Evolutionary conservation across 306 rosid species (phyloP).

Genomic region (Dryas octopetala): DNA sequence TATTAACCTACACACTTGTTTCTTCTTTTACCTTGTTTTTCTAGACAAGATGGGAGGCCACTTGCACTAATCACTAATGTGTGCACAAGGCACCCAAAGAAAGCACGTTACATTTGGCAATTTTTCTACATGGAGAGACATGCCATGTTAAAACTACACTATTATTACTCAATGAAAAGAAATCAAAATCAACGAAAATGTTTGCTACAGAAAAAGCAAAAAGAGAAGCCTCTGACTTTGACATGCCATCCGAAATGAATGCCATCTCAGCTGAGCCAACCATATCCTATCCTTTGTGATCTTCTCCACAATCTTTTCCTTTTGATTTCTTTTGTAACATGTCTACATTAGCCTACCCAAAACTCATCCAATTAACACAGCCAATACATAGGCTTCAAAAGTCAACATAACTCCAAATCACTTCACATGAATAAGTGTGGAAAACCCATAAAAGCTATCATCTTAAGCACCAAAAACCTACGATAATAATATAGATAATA

Average conservation of each 20-base stretch:
- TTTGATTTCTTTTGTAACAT: neutral
- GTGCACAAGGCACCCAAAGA: no score
- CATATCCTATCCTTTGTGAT: conserved; percentile 33
- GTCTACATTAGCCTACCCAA: neutral
- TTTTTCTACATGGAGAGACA: conserved; percentile 32
- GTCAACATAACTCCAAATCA: neutral
- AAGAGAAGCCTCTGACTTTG: conserved; percentile 22
- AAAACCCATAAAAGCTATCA: neutral
- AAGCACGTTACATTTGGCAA: conserved; percentile 17
- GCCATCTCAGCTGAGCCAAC: conserved; percentile 36
- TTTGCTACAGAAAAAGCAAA: neutral
- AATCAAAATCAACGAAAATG: conserved; percentile 14
- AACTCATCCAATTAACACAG: neutral
- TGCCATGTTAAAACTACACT: conserved; percentile 40
- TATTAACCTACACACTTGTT: no score
- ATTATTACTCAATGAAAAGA: conserved; percentile 22
- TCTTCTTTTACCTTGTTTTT: no score
- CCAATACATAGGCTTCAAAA: neutral
- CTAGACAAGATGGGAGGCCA: no score
- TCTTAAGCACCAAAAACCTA: neutral
- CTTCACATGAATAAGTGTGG: neutral
- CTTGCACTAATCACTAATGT: no score
- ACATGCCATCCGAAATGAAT: conserved; percentile 33
- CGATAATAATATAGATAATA: neutral
- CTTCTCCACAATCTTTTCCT: neutral